Evolutionary conservation across 345 rosid genomes (phyloP).

Genomic region (Zanthoxylum bungeanum): DNA sequence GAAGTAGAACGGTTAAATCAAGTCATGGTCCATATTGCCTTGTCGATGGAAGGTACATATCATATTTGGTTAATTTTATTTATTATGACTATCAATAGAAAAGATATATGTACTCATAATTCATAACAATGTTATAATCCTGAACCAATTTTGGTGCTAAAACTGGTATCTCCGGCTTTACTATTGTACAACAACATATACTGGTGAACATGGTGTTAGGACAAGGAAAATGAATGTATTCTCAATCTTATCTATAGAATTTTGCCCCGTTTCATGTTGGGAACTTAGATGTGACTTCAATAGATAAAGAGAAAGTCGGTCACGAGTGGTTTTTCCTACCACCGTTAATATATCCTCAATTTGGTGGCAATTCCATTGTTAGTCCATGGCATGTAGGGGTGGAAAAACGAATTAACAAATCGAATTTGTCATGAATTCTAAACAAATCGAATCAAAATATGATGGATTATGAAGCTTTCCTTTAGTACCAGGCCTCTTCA

Average conservation of each 20-base stretch:
- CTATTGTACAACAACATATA: conserved; percentile 71
- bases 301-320: too few species aligned
- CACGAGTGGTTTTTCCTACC: too few species aligned
- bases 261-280: neutral
- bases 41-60: conserved; percentile 95
- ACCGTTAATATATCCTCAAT: neutral
- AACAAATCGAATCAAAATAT: too few species aligned
- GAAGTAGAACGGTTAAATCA: conserved; percentile 80
- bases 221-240: conserved; percentile 90
- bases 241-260: neutral
- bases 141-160: conserved; percentile 1
- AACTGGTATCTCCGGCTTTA: conserved; percentile 1
- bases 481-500: too few species aligned
- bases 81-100: too few species aligned
- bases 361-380: neutral
- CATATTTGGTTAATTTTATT: too few species aligned
- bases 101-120: too few species aligned
- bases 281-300: neutral
- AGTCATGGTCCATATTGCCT: conserved; percentile 71
- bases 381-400: neutral
- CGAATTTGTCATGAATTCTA: too few species aligned
- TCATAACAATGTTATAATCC: neutral
- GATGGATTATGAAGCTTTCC: too few species aligned
- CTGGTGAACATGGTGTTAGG: conserved; percentile 95
- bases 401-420: too few species aligned